These are phyloP conservation scores for Anisodus tanguticus DNA, from an alignment of 257 asterid genomes.

Conservation along the genomic window DNA sequence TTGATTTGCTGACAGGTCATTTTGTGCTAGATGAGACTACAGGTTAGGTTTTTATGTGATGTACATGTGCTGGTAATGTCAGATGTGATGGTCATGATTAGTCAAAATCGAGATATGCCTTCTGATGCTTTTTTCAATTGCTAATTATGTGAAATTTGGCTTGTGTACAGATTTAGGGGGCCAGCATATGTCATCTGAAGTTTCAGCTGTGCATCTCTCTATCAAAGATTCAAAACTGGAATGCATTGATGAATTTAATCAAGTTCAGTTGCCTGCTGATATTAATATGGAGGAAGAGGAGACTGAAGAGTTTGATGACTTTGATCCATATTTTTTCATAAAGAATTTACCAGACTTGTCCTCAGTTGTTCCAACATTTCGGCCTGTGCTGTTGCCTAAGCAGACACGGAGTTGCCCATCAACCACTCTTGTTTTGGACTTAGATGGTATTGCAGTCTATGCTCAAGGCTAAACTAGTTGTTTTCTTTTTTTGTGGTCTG, in stretches of 20 bases:
- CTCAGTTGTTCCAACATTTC: slow-evolving; percentile 79
- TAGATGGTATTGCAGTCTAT: slow-evolving; percentile 69
- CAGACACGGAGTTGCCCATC: slow-evolving; percentile 97
- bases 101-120: slow-evolving; percentile 9
- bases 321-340: slow-evolving; percentile 88
- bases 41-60: slow-evolving; percentile 27
- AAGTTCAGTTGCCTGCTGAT: slow-evolving; percentile 66
- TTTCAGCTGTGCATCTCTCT: slow-evolving; percentile 69
- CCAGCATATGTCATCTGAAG: slow-evolving; percentile 61
- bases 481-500: slow-evolving; percentile 21
- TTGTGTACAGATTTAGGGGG: slow-evolving; percentile 55
- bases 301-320: slow-evolving; percentile 83
- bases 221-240: slow-evolving; percentile 73
- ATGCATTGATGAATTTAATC: slow-evolving; percentile 80
- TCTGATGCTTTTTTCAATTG: slow-evolving; percentile 23
- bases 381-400: slow-evolving; percentile 82
- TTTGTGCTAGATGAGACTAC: slow-evolving; percentile 34
- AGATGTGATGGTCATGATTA: slow-evolving; percentile 10
- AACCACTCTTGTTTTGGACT: slow-evolving; percentile 88
- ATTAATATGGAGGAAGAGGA: slow-evolving; percentile 68
- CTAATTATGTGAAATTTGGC: slow-evolving; percentile 33
- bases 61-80: slow-evolving; percentile 38
- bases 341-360: slow-evolving; percentile 86
- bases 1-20: slow-evolving; percentile 43
- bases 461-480: background rate